Evolutionary conservation across 2,329 filamentous ascomycete genomes (phyloP).

Genomic region (Ophiocordyceps camponoti-floridani): DNA sequence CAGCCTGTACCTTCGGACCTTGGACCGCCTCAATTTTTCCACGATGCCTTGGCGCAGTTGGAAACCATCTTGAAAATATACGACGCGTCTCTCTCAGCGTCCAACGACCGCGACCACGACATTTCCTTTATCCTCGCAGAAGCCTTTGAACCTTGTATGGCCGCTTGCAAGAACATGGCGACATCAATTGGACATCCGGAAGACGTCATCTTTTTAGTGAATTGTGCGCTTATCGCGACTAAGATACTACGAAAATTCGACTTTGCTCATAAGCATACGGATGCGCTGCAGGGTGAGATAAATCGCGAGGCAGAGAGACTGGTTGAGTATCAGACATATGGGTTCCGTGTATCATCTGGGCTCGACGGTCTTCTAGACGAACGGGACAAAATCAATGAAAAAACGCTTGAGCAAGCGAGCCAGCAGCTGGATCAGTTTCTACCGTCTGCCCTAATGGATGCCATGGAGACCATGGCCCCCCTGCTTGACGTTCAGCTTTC

Average conservation of each 20-base stretch:
- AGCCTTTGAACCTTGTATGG: constrained; percentile 72
- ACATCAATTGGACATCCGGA: constrained; percentile 39
- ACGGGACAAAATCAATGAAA: constrained; percentile 29
- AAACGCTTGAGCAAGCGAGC: constrained; percentile 45
- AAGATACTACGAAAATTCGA: constrained; percentile 37
- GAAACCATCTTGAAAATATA: constrained; percentile 69
- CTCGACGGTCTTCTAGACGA: constrained; percentile 45
- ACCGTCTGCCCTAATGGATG: constrained; percentile 84
- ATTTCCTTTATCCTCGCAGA: constrained; percentile 51
- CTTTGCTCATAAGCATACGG: constrained; percentile 41
- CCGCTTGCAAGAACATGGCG: constrained; percentile 53
- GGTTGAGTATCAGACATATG: constrained; percentile 49
- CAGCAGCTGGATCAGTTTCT: constrained; percentile 78
- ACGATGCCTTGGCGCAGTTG: constrained; percentile 64
- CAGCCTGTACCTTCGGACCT: constrained; percentile 55
- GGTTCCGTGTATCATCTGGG: constrained; percentile 60
- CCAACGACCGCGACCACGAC: constrained; percentile 48
- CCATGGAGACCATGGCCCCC: constrained; percentile 59
- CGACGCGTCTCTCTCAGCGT: constrained; percentile 56
- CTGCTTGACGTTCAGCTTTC: constrained; percentile 57
- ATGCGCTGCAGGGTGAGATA: constrained; percentile 38
- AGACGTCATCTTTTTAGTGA: constrained; percentile 52
- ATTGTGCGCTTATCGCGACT: constrained; percentile 46
- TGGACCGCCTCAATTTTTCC: constrained; percentile 60
- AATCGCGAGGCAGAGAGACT: constrained; percentile 37